Percentiles rank a stretch among this genome's conserved stretches.
These are phyloP conservation scores for Smallanthus sonchifolius DNA, from an alignment of 129 eudicot species.

Conservation along the genomic window DNA sequence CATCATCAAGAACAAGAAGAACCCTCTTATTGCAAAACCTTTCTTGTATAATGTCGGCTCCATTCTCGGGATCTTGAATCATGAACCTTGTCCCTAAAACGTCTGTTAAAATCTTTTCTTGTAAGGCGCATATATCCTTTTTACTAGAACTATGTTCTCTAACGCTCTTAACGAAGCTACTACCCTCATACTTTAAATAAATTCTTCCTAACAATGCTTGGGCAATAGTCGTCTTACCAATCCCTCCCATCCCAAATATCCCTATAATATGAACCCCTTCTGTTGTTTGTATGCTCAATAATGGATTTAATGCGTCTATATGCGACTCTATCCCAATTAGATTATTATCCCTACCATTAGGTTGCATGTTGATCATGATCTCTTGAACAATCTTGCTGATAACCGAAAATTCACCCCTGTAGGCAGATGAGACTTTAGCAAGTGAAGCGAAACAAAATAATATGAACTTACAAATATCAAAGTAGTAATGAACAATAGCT, in stretches of 20 bases:
- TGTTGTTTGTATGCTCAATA: neutral
- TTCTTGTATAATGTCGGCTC: neutral
- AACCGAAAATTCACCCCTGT: neutral
- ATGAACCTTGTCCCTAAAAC: neutral
- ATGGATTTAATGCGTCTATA: neutral
- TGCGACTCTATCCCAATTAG: neutral
- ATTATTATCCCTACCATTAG: neutral
- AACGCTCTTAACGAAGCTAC: neutral
- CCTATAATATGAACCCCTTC: neutral
- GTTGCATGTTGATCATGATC: too few species aligned
- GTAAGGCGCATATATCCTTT: neutral
- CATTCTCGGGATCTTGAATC: neutral
- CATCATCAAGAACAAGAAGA: slow-evolving; percentile 1
- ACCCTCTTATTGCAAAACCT: neutral
- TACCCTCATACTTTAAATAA: neutral
- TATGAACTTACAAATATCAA: too few species aligned
- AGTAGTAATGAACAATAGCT: too few species aligned
- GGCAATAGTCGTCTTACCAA: neutral
- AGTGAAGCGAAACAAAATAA: too few species aligned
- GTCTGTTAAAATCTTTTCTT: neutral
- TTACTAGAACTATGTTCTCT: neutral
- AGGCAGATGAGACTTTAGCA: neutral
- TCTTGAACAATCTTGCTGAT: neutral
- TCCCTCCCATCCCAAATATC: neutral
- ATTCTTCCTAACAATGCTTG: neutral